Evolutionary conservation across 2,329 filamentous ascomycete species (phyloP).

Genomic region (Venturia pyrina): DNA sequence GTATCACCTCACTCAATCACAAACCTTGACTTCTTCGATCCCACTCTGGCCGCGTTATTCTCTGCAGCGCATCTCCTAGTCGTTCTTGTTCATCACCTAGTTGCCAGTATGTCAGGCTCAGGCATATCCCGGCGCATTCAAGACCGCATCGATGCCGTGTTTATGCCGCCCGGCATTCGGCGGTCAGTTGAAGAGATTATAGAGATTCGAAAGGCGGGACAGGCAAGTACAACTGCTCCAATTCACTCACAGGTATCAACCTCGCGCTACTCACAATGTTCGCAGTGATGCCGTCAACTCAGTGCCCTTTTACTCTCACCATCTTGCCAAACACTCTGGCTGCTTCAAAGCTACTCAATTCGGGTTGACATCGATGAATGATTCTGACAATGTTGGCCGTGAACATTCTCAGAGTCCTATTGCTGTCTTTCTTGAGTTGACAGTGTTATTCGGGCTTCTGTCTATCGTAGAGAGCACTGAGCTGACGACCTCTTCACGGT

Average conservation of each 20-base stretch:
- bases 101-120: not conserved
- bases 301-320: not conserved
- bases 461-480: not conserved
- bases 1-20: not conserved
- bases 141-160: not conserved
- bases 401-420: not conserved
- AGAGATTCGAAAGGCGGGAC: not conserved
- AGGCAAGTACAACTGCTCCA: not conserved
- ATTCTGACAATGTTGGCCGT: not conserved
- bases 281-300: not conserved
- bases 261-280: not conserved
- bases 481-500: not conserved
- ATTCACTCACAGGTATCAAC: not conserved
- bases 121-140: not conserved
- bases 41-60: not conserved
- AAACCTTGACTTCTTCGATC: not conserved
- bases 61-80: not conserved
- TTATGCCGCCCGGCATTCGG: not conserved
- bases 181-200: not conserved
- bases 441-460: not conserved
- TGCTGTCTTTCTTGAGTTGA: not conserved
- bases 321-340: not conserved
- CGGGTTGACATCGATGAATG: not conserved
- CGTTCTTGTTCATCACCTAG: not conserved
- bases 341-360: not conserved